Percentiles rank a stretch among this genome's conserved stretches.
Evolutionary conservation across 495 filamentous ascomycete species (phyloP).

Genomic region (Aspergillus sparsus): DNA sequence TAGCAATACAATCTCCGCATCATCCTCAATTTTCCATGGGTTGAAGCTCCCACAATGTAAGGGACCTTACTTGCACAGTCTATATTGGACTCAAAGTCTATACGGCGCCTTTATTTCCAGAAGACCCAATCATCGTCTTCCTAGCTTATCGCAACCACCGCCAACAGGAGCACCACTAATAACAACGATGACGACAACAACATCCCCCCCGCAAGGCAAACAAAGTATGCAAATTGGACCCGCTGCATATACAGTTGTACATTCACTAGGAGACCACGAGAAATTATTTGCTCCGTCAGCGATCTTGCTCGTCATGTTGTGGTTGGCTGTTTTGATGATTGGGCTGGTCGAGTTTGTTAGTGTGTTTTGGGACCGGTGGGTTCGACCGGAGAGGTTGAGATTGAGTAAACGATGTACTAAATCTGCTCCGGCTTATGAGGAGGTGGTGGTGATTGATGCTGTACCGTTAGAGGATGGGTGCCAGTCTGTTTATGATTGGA

Average conservation of each 20-base stretch:
- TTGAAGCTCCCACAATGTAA: not conserved
- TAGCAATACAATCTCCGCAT: not conserved
- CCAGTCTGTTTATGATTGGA: no score
- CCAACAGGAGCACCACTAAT: no score
- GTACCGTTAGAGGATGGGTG: constrained; percentile 6
- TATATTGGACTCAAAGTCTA: constrained; percentile 17
- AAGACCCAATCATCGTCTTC: not conserved
- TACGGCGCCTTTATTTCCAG: constrained; percentile 1
- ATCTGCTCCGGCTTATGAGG: constrained; percentile 2
- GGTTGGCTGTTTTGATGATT: constrained; percentile 32
- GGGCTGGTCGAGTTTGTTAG: constrained; percentile 30
- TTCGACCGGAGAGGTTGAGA: not conserved
- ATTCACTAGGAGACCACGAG: not conserved
- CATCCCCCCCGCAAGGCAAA: not conserved
- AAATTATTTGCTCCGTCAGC: constrained; percentile 23
- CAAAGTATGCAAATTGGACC: not conserved
- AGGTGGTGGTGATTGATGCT: constrained; percentile 18
- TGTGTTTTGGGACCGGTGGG: constrained; percentile 24
- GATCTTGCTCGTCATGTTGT: constrained; percentile 28
- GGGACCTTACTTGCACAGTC: constrained; percentile 3
- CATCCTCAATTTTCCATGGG: not conserved
- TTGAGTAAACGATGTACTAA: not conserved
- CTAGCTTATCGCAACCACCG: not conserved
- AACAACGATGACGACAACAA: not conserved
- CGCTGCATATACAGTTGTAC: not conserved